These are phyloP conservation scores for Herpotrichia juniperi DNA, from an alignment of 2,329 filamentous ascomycete species.

Conservation along the genomic window DNA sequence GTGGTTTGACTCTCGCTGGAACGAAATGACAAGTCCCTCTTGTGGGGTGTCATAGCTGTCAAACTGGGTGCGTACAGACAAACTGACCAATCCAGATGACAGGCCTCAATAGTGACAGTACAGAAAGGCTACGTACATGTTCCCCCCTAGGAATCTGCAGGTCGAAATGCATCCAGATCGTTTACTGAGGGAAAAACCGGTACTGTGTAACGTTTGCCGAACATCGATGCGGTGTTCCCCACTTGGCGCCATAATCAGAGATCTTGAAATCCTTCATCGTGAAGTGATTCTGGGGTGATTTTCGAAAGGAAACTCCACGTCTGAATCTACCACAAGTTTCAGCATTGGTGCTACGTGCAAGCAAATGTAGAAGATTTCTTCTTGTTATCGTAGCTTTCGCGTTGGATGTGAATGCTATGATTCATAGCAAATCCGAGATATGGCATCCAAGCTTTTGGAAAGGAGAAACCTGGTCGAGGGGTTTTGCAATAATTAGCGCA, in stretches of 20 bases:
- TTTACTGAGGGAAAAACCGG: constrained; percentile 1
- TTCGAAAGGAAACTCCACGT: too few species aligned
- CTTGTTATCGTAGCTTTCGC: too few species aligned
- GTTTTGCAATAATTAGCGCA: too few species aligned
- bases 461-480: too few species aligned
- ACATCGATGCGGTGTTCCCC: not conserved
- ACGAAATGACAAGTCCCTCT: not conserved
- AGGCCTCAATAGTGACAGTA: not conserved
- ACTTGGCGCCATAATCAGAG: not conserved
- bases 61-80: not conserved
- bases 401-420: too few species aligned
- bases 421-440: too few species aligned
- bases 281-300: too few species aligned
- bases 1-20: constrained; percentile 1
- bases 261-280: not conserved
- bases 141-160: not conserved
- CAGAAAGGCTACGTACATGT: not conserved
- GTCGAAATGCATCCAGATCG: not conserved
- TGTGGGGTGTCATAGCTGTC: not conserved
- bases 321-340: too few species aligned
- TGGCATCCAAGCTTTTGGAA: too few species aligned
- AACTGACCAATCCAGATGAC: not conserved
- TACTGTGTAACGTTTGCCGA: constrained; percentile 6
- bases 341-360: too few species aligned
- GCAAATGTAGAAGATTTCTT: too few species aligned